Conservation (phyloP, 2,329 filamentous ascomycete species). For the Ceratocystis ficicola region DNA sequence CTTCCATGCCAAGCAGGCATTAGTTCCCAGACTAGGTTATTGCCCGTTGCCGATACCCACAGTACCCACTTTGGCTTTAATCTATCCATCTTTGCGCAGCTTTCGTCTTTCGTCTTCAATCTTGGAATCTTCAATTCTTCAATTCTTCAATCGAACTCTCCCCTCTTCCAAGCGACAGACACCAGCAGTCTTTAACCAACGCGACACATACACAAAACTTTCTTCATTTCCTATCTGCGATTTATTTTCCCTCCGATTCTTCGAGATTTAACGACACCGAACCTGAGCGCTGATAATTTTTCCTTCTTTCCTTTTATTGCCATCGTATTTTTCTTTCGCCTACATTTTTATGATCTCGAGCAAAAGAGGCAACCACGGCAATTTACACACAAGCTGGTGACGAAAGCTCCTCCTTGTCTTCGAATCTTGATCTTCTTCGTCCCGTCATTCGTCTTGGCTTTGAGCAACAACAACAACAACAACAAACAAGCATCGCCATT, state of each 20-base stretch:
- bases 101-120: not conserved
- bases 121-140: not conserved
- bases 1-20: conserved; percentile 9
- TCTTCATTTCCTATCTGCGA: not conserved
- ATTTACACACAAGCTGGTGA: not conserved
- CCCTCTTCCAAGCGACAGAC: not conserved
- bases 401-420: conserved; percentile 13
- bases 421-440: conserved; percentile 14
- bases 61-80: not conserved
- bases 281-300: not conserved
- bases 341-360: not conserved
- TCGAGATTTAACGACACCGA: not conserved
- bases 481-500: not conserved
- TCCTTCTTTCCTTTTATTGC: not conserved
- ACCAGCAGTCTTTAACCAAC: not conserved
- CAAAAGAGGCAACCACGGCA: not conserved
- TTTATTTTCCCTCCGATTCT: not conserved
- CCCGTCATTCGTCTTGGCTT: not conserved
- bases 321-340: not conserved
- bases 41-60: conserved; percentile 1
- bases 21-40: conserved; percentile 3
- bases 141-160: not conserved
- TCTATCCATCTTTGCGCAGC: not conserved
- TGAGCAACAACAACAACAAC: not conserved
- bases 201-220: not conserved